These are phyloP conservation scores for Penstemon newberryi DNA, from an alignment of 257 asterid species.

Conservation along the genomic window DNA sequence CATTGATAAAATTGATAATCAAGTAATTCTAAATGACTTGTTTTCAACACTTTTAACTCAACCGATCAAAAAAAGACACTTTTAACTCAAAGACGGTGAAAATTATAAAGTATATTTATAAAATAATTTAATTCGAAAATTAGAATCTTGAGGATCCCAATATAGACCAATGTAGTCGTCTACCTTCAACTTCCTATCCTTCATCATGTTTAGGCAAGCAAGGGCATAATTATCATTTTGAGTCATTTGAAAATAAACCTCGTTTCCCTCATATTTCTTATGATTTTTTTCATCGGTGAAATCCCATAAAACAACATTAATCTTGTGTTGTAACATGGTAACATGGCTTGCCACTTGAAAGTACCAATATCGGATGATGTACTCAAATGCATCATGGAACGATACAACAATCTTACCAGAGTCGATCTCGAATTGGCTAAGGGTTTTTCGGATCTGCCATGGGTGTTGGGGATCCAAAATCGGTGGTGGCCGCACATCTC, in stretches of 20 bases:
- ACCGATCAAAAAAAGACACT: too few species aligned
- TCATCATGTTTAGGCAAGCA: constrained; percentile 44
- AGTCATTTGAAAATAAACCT: constrained; percentile 35
- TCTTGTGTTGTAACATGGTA: constrained; percentile 36
- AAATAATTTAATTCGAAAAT: constrained; percentile 32
- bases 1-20: neutral
- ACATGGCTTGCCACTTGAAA: constrained; percentile 39
- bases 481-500: constrained; percentile 7
- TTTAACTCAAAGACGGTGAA: neutral
- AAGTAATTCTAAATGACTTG: constrained; percentile 1
- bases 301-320: constrained; percentile 51
- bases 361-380: constrained; percentile 52
- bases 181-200: constrained; percentile 31
- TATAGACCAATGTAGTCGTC: constrained; percentile 49
- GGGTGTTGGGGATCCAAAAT: neutral
- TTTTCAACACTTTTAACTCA: neutral
- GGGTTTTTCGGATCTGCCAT: constrained; percentile 4
- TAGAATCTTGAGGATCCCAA: constrained; percentile 40
- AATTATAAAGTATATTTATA: neutral
- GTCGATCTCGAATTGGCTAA: constrained; percentile 6
- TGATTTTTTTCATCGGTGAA: constrained; percentile 37
- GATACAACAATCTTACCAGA: constrained; percentile 30
- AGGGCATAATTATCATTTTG: constrained; percentile 35
- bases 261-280: constrained; percentile 30
- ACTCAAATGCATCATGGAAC: constrained; percentile 42